phyloP scores from a whole-genome alignment of 23 red algal genomes.

The Gracilaria gracilis region DNA sequence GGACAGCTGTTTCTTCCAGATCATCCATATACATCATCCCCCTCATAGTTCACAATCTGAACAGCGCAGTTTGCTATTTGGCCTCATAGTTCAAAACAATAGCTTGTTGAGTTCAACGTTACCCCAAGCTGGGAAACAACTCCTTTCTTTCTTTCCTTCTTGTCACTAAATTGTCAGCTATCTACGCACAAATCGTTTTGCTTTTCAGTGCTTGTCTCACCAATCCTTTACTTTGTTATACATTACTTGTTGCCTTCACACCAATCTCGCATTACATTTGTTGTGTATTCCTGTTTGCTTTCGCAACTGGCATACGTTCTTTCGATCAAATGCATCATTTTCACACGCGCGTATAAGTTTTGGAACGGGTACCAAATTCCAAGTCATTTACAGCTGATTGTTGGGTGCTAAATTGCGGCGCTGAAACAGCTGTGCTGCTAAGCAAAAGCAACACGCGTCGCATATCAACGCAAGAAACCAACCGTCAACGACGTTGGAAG shows the following conservation, averaged over 20 bases:
- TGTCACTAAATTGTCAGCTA: neutral
- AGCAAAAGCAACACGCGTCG: too few relatives aligned
- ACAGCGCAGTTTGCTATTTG: too few relatives aligned
- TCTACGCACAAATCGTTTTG: too few relatives aligned
- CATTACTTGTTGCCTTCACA: neutral
- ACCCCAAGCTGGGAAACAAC: too few relatives aligned
- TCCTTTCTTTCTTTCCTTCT: neutral
- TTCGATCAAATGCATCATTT: neutral
- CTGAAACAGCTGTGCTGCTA: too few relatives aligned
- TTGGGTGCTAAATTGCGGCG: too few relatives aligned
- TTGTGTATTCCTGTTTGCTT: neutral
- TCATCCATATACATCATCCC: neutral
- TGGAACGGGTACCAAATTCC: neutral
- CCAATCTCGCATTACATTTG: neutral
- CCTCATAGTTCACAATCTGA: too few relatives aligned
- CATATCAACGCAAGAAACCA: too few relatives aligned
- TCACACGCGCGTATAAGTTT: neutral
- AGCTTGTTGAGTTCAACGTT: too few relatives aligned
- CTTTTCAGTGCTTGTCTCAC: neutral
- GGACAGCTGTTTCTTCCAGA: too few relatives aligned
- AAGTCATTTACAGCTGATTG: neutral
- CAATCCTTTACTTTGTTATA: neutral
- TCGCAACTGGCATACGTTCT: neutral
- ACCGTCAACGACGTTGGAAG: too few relatives aligned
- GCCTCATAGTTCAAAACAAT: too few relatives aligned